phyloP scores from a whole-genome alignment of 192 early-diverging fungal genomes.

The Linnemannia exigua region DNA sequence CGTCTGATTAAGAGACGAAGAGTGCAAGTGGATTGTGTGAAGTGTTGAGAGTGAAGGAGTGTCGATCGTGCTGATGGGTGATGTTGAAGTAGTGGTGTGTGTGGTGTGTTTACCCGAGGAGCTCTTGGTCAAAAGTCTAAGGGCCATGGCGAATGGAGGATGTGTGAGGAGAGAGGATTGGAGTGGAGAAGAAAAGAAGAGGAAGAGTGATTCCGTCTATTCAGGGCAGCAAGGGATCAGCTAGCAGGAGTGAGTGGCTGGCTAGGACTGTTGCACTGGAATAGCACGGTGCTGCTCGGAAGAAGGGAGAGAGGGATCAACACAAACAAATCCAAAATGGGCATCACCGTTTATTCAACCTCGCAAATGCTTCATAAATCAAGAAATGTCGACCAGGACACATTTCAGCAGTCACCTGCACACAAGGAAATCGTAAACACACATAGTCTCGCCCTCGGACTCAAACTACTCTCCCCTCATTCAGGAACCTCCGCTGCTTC shows the following conservation, averaged over 20 bases:
- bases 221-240: slow-evolving; percentile 12
- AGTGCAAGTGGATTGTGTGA: neutral
- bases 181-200: slow-evolving; percentile 30
- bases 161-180: slow-evolving; percentile 12
- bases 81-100: neutral
- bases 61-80: neutral
- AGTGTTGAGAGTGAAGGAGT: neutral
- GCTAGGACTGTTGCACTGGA: neutral
- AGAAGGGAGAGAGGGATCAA: neutral
- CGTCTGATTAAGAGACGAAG: neutral
- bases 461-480: neutral
- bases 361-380: neutral
- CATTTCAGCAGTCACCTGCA: slow-evolving; percentile 21
- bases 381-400: neutral
- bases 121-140: slow-evolving; percentile 60
- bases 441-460: slow-evolving; percentile 7
- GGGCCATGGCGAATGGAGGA: slow-evolving; percentile 49
- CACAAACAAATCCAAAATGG: neutral
- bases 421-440: neutral
- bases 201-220: neutral
- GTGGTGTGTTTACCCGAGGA: slow-evolving; percentile 48
- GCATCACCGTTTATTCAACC: neutral
- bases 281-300: neutral
- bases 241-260: neutral
- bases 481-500: neutral